Percentiles rank a stretch among this genome's conserved stretches.
Evolutionary conservation across 1,284 basidiomycete genomes (phyloP).

Genomic region (Mycosarcoma maydis): DNA sequence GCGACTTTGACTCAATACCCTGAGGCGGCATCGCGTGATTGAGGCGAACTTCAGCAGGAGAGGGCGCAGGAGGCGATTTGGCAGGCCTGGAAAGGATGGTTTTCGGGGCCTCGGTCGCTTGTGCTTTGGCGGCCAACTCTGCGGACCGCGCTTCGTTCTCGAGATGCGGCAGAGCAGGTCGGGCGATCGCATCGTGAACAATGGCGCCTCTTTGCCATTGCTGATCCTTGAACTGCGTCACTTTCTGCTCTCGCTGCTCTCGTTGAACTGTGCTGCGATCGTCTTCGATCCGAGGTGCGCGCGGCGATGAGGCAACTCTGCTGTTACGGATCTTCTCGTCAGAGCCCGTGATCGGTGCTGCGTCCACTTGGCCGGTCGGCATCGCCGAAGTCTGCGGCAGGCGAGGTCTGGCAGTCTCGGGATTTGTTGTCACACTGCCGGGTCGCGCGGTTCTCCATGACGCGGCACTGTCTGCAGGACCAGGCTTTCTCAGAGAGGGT

Average conservation of each 20-base stretch:
- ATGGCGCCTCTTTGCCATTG: conserved; percentile 4
- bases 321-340: conserved; percentile 10
- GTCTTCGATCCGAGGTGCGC: not conserved
- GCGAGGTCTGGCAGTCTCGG: not conserved
- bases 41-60: conserved; percentile 1
- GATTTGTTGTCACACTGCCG: not conserved
- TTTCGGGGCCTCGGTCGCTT: conserved; percentile 12
- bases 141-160: not conserved
- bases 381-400: conserved; percentile 9
- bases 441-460: conserved; percentile 37
- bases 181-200: not conserved
- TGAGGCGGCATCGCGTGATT: not conserved
- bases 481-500: conserved; percentile 13
- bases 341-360: not conserved
- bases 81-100: conserved; percentile 30
- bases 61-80: conserved; percentile 7
- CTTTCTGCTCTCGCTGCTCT: conserved; percentile 20
- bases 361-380: not conserved
- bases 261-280: conserved; percentile 11
- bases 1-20: not conserved
- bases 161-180: not conserved
- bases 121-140: not conserved
- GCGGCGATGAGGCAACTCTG: conserved; percentile 9
- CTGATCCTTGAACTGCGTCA: conserved; percentile 1
- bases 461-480: conserved; percentile 37